A percentile compares a stretch with the other conserved stretches of the same genome.
Evolutionary conservation across 2,329 filamentous ascomycete species (phyloP).

Genomic region (Epichloe baconii): DNA sequence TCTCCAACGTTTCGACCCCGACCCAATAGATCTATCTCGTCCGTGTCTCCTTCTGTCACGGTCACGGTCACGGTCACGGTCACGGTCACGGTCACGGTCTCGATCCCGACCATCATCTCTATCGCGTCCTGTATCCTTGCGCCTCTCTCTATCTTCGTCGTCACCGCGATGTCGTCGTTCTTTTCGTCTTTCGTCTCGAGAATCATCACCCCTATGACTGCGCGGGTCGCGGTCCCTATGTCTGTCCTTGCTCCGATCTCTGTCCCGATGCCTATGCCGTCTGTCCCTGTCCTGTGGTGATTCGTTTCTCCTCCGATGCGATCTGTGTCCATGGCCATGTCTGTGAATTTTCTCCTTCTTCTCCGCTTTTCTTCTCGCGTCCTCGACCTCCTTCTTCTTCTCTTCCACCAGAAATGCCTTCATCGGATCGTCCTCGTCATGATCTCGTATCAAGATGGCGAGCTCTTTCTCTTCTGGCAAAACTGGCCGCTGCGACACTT

Average conservation of each 20-base stretch:
- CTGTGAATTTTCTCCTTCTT: constrained; percentile 34
- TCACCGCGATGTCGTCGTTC: constrained; percentile 13
- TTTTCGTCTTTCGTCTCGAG: constrained; percentile 13
- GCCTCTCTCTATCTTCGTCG: constrained; percentile 9
- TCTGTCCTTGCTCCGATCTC: constrained; percentile 7
- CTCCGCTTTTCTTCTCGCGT: constrained; percentile 43
- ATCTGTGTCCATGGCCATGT: constrained; percentile 24
- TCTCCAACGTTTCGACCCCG: constrained; percentile 13
- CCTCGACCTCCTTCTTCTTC: constrained; percentile 78
- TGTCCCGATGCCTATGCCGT: constrained; percentile 9
- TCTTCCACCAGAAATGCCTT: constrained; percentile 79
- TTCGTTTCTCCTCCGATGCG: constrained; percentile 18
- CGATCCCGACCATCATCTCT: constrained; percentile 14
- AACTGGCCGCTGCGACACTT: constrained; percentile 43
- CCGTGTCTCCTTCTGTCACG: constrained; percentile 14
- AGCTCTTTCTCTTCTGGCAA: constrained; percentile 75
- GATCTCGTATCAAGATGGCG: constrained; percentile 57
- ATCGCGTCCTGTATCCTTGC: constrained; percentile 4
- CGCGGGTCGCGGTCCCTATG: constrained; percentile 7
- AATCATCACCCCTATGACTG: neutral
- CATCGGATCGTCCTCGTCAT: constrained; percentile 97
- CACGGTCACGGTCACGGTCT: constrained; percentile 1
- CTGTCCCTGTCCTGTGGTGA: constrained; percentile 16
- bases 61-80: neutral
- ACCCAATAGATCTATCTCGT: constrained; percentile 17